Evolutionary conservation across 176 grass and related monocot genomes (phyloP).

Genomic region (Stipa capillata): DNA sequence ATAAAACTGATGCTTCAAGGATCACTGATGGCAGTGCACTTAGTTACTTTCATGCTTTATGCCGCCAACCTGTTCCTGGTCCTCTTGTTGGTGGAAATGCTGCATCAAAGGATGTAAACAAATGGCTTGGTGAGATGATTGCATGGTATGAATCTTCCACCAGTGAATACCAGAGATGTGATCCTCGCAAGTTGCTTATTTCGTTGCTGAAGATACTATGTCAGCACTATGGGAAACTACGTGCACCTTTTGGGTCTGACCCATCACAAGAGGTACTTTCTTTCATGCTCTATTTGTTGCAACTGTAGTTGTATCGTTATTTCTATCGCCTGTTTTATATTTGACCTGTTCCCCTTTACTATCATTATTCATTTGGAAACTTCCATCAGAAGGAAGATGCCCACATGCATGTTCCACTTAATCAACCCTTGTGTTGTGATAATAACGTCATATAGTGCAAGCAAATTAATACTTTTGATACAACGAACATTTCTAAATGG

Average conservation of each 20-base stretch:
- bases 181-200: slow-evolving; percentile 67
- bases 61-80: slow-evolving; percentile 45
- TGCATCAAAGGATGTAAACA: slow-evolving; percentile 82
- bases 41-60: slow-evolving; percentile 70
- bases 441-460: neutral
- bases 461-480: neutral
- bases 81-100: slow-evolving; percentile 71
- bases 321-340: neutral
- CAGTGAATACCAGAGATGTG: slow-evolving; percentile 50
- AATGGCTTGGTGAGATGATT: slow-evolving; percentile 94
- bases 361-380: neutral
- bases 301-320: neutral
- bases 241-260: slow-evolving; percentile 91
- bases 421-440: neutral
- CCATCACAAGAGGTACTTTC: slow-evolving; percentile 67
- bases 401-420: neutral
- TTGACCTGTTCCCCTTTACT: neutral
- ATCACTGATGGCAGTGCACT: slow-evolving; percentile 28
- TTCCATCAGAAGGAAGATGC: neutral
- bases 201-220: slow-evolving; percentile 89
- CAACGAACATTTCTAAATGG: neutral
- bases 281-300: slow-evolving; percentile 7
- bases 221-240: slow-evolving; percentile 91
- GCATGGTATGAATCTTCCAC: slow-evolving; percentile 39
- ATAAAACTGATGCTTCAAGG: slow-evolving; percentile 46